Evolutionary conservation across 768 basidiomycete species (phyloP).

Genomic region (Crassisporium funariophilum): DNA sequence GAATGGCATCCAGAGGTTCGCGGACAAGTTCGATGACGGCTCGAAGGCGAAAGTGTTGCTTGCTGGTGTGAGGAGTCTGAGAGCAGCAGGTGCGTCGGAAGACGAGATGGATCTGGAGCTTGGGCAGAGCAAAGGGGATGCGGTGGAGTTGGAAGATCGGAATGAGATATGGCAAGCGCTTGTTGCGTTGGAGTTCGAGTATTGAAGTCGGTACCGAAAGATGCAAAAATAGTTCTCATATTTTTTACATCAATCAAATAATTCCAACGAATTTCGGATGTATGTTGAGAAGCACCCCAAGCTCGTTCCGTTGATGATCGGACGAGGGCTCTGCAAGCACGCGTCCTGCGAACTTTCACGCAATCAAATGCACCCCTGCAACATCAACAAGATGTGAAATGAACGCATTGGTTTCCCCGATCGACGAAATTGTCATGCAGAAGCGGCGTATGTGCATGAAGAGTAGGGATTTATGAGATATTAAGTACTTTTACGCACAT

Average conservation of each 20-base stretch:
- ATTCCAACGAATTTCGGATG: no score
- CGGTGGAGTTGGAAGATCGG: not conserved
- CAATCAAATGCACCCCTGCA: no score
- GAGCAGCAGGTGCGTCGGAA: slow-evolving; percentile 17
- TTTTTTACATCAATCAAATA: no score
- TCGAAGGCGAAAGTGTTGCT: slow-evolving; percentile 16
- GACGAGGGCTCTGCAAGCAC: no score
- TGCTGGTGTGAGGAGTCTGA: slow-evolving; percentile 23
- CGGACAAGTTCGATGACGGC: slow-evolving; percentile 18
- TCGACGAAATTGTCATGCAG: not conserved
- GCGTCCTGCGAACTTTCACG: no score
- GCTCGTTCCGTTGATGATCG: no score
- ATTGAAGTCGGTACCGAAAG: no score
- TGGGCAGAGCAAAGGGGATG: not conserved
- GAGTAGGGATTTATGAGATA: slow-evolving; percentile 10
- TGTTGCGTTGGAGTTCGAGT: slow-evolving; percentile 1
- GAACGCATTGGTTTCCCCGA: no score
- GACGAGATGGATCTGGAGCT: slow-evolving; percentile 5
- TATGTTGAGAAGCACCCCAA: no score
- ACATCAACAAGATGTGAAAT: no score
- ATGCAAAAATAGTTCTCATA: no score
- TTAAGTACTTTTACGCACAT: slow-evolving; percentile 13
- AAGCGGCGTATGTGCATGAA: slow-evolving; percentile 3
- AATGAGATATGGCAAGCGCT: slow-evolving; percentile 7
- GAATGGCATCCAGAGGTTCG: slow-evolving; percentile 25